Conservation (phyloP, 2,329 filamentous ascomycete genomes). For the Samsoniella hepiali region DNA sequence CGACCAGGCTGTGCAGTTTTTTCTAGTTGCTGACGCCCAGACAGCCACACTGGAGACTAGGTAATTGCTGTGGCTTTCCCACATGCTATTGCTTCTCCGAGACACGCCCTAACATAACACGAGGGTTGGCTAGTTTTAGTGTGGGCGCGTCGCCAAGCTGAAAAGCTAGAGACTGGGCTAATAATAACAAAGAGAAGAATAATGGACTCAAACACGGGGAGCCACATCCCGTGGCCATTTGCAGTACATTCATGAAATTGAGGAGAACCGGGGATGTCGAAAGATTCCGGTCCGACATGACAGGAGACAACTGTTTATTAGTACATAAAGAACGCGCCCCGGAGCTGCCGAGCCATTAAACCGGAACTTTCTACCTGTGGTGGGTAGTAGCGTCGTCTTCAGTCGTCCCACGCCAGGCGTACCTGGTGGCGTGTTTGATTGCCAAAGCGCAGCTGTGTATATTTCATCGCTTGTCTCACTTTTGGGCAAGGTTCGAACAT, state of each 20-base stretch:
- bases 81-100: not conserved
- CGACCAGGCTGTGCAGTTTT: not conserved
- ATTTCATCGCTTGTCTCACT: too few species aligned
- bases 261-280: not conserved
- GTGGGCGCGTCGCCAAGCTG: not conserved
- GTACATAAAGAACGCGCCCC: too few species aligned
- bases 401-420: too few species aligned
- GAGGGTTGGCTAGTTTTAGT: not conserved
- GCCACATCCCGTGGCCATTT: not conserved
- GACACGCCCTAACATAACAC: not conserved
- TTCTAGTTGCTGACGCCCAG: not conserved
- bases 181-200: not conserved
- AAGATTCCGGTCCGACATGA: too few species aligned
- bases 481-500: too few species aligned
- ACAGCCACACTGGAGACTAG: not conserved
- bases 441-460: too few species aligned
- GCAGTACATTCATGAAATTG: not conserved
- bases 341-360: too few species aligned
- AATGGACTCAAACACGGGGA: not conserved
- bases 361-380: too few species aligned
- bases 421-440: too few species aligned
- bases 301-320: too few species aligned
- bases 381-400: too few species aligned
- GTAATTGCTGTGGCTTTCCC: not conserved
- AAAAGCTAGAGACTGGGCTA: not conserved